Conservation (phyloP, 148 eudicot genomes). For the Chenopodium album region DNA sequence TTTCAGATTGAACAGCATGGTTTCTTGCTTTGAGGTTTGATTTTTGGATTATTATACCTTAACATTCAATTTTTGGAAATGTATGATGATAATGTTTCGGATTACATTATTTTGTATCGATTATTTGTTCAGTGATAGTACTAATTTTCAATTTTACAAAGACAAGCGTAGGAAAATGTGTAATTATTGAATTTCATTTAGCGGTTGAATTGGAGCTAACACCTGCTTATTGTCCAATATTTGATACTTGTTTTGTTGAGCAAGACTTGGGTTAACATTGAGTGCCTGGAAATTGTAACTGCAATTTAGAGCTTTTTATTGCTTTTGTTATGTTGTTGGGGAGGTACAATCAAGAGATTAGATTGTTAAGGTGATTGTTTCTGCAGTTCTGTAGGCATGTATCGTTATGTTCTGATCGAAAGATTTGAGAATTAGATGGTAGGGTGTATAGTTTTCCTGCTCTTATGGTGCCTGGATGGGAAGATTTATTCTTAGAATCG, state of each 20-base stretch:
- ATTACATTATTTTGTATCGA: too few species aligned
- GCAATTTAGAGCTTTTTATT: neutral
- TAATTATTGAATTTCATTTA: too few species aligned
- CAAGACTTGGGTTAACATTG: too few species aligned
- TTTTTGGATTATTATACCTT: neutral
- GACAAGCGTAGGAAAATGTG: too few species aligned
- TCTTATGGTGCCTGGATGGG: neutral
- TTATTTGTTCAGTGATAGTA: neutral
- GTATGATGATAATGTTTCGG: neutral
- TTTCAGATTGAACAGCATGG: neutral
- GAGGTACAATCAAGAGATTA: neutral
- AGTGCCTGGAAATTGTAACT: neutral
- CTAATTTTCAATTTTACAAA: too few species aligned
- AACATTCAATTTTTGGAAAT: neutral
- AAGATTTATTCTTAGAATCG: neutral
- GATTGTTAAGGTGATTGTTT: neutral
- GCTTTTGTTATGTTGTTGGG: neutral
- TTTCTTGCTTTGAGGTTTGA: neutral
- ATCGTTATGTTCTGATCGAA: too few species aligned
- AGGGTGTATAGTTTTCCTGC: neutral
- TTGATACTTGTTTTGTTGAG: too few species aligned
- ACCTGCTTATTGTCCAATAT: too few species aligned
- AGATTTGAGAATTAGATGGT: neutral
- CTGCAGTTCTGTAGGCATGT: neutral
- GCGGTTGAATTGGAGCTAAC: too few species aligned